Conservation (phyloP, 192 early-diverging fungal genomes). For the Podila minutissima region DNA sequence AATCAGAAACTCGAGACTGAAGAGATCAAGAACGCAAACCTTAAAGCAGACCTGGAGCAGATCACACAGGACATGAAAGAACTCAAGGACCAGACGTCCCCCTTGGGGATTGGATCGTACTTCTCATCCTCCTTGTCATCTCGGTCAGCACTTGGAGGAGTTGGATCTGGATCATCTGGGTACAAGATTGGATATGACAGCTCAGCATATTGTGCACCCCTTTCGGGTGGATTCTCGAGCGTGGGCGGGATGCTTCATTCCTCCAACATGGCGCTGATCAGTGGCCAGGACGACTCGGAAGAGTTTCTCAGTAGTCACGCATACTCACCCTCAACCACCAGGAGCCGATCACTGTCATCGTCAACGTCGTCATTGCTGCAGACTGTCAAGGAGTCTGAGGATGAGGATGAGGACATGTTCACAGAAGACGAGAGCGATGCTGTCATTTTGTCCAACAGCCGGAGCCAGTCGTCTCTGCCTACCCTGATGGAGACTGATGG, state of each 20-base stretch:
- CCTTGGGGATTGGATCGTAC: neutral
- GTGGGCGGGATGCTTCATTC: slow-evolving; percentile 15
- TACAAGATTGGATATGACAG: slow-evolving; percentile 31
- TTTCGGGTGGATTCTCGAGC: slow-evolving; percentile 27
- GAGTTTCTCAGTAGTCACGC: slow-evolving; percentile 20
- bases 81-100: slow-evolving; percentile 16
- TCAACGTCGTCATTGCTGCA: neutral
- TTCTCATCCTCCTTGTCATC: neutral
- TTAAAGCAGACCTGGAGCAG: slow-evolving; percentile 28
- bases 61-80: slow-evolving; percentile 18
- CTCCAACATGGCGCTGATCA: slow-evolving; percentile 12
- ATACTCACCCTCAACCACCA: slow-evolving; percentile 10
- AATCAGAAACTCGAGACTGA: slow-evolving; percentile 25
- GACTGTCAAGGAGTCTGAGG: neutral
- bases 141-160: neutral
- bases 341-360: neutral
- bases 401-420: neutral
- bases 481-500: slow-evolving; percentile 12
- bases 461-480: slow-evolving; percentile 8
- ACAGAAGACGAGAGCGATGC: neutral
- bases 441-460: neutral
- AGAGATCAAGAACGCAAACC: slow-evolving; percentile 15
- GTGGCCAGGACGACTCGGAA: slow-evolving; percentile 35
- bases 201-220: slow-evolving; percentile 9
- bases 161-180: neutral